These are phyloP conservation scores for Stagonosporopsis vannaccii DNA, from an alignment of 2,329 filamentous ascomycete species.

Conservation along the genomic window DNA sequence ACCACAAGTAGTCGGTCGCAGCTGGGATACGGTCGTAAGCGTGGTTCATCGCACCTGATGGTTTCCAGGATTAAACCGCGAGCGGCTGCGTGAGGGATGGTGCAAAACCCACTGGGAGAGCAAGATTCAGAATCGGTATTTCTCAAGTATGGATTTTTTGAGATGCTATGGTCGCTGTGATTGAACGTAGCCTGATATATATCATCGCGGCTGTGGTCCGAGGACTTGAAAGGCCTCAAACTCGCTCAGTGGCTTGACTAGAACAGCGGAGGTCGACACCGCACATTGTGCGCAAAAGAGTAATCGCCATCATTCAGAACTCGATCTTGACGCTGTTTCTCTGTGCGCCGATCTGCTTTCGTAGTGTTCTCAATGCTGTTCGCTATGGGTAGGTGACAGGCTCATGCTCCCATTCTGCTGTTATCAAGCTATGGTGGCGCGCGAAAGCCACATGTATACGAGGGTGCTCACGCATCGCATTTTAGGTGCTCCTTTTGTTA, in stretches of 20 bases:
- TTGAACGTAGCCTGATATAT: neutral
- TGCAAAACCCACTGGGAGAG: neutral
- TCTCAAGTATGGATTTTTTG: neutral
- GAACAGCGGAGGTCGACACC: neutral
- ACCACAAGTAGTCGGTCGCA: neutral
- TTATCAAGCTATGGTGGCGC: neutral
- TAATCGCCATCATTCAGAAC: neutral
- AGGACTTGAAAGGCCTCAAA: conserved; percentile 6
- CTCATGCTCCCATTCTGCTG: neutral
- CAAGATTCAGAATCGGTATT: neutral
- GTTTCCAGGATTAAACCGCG: neutral
- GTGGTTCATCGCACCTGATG: neutral
- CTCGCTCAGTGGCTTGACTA: conserved; percentile 1
- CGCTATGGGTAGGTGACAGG: neutral
- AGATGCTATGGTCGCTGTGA: neutral
- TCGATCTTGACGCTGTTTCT: neutral
- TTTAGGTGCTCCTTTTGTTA: neutral
- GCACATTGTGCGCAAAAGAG: neutral
- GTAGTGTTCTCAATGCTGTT: neutral
- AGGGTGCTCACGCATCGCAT: neutral
- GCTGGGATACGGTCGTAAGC: neutral
- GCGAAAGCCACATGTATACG: neutral
- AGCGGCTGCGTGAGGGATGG: neutral
- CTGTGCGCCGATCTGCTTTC: too few species aligned
- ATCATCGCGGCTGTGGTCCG: neutral